A percentile compares a stretch with the other conserved stretches of the same genome.
phyloP scores from a whole-genome alignment of 1,284 basidiomycete species.

The Filobasidium uniguttulatum region DNA sequence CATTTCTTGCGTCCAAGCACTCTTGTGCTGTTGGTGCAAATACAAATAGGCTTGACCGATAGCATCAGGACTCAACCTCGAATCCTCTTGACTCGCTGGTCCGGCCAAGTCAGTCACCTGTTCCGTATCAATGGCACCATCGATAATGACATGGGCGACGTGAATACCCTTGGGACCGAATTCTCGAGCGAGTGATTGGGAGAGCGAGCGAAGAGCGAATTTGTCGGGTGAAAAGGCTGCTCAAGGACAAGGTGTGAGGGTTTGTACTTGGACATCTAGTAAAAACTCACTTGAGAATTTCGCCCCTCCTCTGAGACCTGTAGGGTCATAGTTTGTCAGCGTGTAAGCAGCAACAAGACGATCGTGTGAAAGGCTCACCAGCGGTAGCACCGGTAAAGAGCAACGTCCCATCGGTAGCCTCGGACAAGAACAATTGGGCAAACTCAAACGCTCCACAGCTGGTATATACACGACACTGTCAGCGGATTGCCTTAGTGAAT shows the following conservation, averaged over 20 bases:
- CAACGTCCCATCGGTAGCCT: constrained; percentile 17
- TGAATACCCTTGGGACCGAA: constrained; percentile 38
- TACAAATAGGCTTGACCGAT: constrained; percentile 24
- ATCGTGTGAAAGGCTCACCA: constrained; percentile 15
- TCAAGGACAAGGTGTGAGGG: not conserved
- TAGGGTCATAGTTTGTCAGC: not conserved
- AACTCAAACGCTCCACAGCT: constrained; percentile 13
- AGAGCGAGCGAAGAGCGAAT: constrained; percentile 26
- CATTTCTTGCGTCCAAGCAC: constrained; percentile 33
- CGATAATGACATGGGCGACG: constrained; percentile 36
- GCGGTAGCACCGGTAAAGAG: constrained; percentile 35
- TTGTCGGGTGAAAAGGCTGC: constrained; percentile 23
- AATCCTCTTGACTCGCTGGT: constrained; percentile 18
- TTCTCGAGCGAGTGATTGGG: constrained; percentile 29
- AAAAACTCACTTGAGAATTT: constrained; percentile 18
- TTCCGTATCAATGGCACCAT: constrained; percentile 33
- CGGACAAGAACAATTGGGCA: constrained; percentile 9
- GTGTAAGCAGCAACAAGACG: too few relatives aligned
- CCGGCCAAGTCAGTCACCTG: constrained; percentile 19
- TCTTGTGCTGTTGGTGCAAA: constrained; percentile 29
- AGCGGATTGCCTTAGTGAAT: not conserved
- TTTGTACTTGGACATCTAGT: not conserved
- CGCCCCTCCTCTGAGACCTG: constrained; percentile 9
- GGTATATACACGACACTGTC: not conserved
- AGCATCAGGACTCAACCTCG: constrained; percentile 13